Percentiles rank a stretch among this genome's conserved stretches.
phyloP scores from a whole-genome alignment of 768 basidiomycete genomes.

The Leccinum subgranulosum region DNA sequence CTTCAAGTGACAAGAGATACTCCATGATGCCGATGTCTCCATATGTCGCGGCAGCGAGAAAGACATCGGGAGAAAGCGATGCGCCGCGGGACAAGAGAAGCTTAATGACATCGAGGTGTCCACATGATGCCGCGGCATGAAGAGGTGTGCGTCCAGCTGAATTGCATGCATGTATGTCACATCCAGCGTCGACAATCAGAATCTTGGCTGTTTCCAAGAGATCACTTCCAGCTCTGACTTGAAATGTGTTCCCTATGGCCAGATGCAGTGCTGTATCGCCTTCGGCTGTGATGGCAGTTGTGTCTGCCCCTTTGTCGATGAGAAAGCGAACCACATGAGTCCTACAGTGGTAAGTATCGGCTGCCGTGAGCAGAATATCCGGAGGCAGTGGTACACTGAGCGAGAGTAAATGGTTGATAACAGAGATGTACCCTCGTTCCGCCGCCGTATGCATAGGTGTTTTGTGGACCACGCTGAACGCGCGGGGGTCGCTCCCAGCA shows the following conservation, averaged over 20 bases:
- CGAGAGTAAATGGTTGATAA: not conserved
- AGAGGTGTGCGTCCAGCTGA: not conserved
- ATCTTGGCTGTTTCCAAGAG: not conserved
- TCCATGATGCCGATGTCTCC: not conserved
- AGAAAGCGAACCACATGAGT: not conserved
- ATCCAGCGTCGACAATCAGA: not conserved
- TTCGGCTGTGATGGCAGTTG: not conserved
- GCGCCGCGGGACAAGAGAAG: not conserved
- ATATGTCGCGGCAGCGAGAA: not conserved
- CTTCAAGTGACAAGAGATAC: not conserved
- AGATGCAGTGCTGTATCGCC: not conserved
- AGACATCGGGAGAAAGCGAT: not conserved
- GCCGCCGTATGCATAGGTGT: not conserved
- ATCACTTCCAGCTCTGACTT: not conserved
- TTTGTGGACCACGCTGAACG: not conserved
- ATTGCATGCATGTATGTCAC: not conserved
- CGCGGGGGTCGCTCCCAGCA: not conserved
- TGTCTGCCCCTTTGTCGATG: not conserved
- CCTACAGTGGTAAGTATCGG: not conserved
- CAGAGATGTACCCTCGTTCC: not conserved
- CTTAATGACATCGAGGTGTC: not conserved
- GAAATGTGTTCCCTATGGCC: accelerated
- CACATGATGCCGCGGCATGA: not conserved
- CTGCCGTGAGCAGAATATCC: not conserved
- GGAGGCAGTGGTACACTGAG: not conserved